phyloP scores from a whole-genome alignment of 805 yeast genomes.

The Cyberlindnera japonica region DNA sequence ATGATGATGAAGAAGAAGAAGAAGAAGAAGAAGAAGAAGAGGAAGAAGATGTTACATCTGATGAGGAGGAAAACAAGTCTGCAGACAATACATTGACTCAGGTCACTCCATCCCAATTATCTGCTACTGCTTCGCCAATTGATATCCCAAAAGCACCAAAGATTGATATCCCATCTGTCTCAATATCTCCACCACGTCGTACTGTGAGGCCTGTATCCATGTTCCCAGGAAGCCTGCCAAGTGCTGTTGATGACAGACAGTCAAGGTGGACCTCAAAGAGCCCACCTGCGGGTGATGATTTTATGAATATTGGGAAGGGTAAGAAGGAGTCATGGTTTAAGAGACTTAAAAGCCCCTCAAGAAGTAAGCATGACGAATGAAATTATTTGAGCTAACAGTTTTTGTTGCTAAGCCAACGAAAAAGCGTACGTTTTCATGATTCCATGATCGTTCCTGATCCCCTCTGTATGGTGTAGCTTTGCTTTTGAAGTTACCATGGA shows the following conservation, averaged over 20 bases:
- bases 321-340: constrained; percentile 40
- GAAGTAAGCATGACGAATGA: constrained; percentile 18
- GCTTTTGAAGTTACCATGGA: no score
- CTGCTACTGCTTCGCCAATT: constrained; percentile 8
- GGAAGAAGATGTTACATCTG: constrained; percentile 8
- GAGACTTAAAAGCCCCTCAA: constrained; percentile 37
- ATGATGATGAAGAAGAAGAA: constrained; percentile 13
- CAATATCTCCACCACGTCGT: constrained; percentile 1
- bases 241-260: constrained; percentile 26
- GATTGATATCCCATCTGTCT: constrained; percentile 1
- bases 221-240: constrained; percentile 20
- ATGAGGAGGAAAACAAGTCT: constrained; percentile 9
- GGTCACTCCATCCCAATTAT: not conserved
- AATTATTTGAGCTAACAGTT: no score
- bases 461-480: no score
- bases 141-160: constrained; percentile 9
- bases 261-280: constrained; percentile 25
- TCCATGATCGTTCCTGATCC: no score
- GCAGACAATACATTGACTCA: not conserved
- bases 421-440: no score
- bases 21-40: constrained; percentile 9
- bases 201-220: constrained; percentile 20
- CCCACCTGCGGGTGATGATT: constrained; percentile 12
- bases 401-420: no score
- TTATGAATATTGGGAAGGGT: constrained; percentile 20